Base-by-base conservation (phyloP, 2,329 filamentous ascomycete species). In the Aspergillus neoniger region DNA sequence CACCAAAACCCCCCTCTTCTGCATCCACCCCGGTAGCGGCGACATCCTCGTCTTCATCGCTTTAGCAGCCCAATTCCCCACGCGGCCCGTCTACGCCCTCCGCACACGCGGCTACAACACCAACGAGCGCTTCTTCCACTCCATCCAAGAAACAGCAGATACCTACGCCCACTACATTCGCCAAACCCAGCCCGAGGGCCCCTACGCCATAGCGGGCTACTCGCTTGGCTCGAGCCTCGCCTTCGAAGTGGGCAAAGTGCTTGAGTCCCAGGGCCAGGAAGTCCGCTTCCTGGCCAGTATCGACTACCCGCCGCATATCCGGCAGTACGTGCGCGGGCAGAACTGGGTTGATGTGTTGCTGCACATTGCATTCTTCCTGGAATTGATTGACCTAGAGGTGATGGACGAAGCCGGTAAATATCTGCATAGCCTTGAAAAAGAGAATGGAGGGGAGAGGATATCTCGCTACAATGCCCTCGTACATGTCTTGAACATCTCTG, bases 141-240 rank as follows among this genome's bases (percentile, higher is more conserved):
- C 54, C 36, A 72, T 83, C 19, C 55, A 61, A 0, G 79, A 83
- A 32, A 67, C 73, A 0, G 69, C 80, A 3, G 60, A 69, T 0
- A 74, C 68, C 0, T 85, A 84, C 66, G 57, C 65, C 2, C 43
- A 55, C 0, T 74, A 76, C 1, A 76, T 85, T 17, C 70, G 71
- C 4, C 38, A 58, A 4, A 60, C 59, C 0, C 82, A 85, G 62
- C 81, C 82, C 0, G 21, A 67, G 0, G 81, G 83, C 0, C 82
- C 82, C 0, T 85, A 85, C 60, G 78, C 78, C 0, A 65, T 85
- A 0, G 77, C 79, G 0, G 82, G 82, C 1, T 84, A 84, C 63
- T 79, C 73, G 7, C 82, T 79, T 60, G 82, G 82, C 4, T 64
- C 73, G 0, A 81, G 80, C 62, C 54, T 83, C 0, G 78, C 80